Percentiles rank a stretch among this genome's conserved stretches.
Evolutionary conservation across 169 alveolate species (phyloP).

Genomic region (Cryptosporidium sp.): DNA sequence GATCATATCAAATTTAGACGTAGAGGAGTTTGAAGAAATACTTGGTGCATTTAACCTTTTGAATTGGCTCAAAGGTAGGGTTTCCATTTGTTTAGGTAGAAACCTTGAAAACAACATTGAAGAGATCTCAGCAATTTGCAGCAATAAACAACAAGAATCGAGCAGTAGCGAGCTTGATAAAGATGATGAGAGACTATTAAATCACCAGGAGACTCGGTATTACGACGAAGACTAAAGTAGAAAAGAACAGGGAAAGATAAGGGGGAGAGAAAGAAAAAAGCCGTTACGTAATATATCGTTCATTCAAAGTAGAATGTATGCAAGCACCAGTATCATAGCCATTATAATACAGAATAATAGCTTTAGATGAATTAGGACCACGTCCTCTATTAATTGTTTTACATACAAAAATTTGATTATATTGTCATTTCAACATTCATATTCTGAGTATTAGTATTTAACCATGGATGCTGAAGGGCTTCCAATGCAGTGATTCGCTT

Average conservation of each 20-base stretch:
- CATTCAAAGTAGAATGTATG: background rate
- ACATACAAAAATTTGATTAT: background rate
- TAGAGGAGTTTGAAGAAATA: constrained; percentile 16
- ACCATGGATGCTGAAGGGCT: constrained; percentile 84
- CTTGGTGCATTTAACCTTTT: constrained; percentile 18
- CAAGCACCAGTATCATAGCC: background rate
- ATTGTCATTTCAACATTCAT: constrained; percentile 4
- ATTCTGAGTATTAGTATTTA: constrained; percentile 43
- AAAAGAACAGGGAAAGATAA: background rate
- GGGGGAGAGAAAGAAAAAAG: background rate
- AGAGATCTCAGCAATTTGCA: background rate
- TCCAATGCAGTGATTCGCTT: constrained; percentile 81
- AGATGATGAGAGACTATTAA: constrained; percentile 1
- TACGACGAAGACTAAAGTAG: background rate
- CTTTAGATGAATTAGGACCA: background rate
- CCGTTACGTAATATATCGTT: background rate
- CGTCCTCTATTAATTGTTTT: background rate
- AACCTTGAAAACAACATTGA: background rate
- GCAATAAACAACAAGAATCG: background rate
- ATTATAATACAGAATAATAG: background rate
- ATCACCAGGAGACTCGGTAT: constrained; percentile 16
- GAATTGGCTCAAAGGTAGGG: constrained; percentile 58
- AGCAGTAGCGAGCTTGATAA: background rate
- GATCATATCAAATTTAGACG: constrained; percentile 27
- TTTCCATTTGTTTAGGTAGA: constrained; percentile 19